A percentile compares a stretch with the other conserved stretches of the same genome.
Conservation (phyloP, 2,329 filamentous ascomycete genomes). For the Emmonsiellopsis sp. region DNA sequence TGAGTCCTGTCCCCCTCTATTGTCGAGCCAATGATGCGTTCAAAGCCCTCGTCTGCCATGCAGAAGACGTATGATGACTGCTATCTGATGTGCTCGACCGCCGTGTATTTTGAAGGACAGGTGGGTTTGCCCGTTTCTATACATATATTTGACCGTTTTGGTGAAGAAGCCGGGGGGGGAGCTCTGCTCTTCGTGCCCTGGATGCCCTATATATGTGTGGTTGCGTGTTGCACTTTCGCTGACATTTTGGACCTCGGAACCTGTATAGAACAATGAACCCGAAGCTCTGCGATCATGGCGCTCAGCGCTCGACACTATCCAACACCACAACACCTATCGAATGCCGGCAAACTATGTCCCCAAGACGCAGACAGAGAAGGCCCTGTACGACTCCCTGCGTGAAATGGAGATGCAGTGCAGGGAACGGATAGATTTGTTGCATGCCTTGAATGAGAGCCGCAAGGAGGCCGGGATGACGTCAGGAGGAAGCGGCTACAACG, state of each 20-base stretch:
- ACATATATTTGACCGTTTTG: background rate
- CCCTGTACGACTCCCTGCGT: slow-evolving; percentile 69
- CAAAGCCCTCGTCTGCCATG: slow-evolving; percentile 59
- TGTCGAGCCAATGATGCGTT: slow-evolving; percentile 37
- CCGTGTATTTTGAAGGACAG: slow-evolving; percentile 91
- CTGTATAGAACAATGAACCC: slow-evolving; percentile 67
- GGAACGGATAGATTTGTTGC: slow-evolving; percentile 80
- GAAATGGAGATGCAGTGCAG: slow-evolving; percentile 86
- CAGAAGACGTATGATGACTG: slow-evolving; percentile 98
- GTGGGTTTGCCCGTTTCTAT: slow-evolving; percentile 37
- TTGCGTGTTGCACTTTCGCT: background rate
- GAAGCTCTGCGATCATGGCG: slow-evolving; percentile 90
- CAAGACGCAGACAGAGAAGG: slow-evolving; percentile 72
- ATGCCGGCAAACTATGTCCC: slow-evolving; percentile 60
- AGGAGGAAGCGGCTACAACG: background rate
- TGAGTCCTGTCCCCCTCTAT: slow-evolving; percentile 10
- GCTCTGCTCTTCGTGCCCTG: background rate
- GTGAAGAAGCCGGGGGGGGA: background rate
- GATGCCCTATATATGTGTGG: background rate
- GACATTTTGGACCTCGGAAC: background rate
- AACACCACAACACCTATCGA: slow-evolving; percentile 71
- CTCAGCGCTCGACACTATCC: slow-evolving; percentile 77
- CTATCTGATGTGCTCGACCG: slow-evolving; percentile 88
- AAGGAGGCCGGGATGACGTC: slow-evolving; percentile 38
- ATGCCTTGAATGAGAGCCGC: slow-evolving; percentile 62